phyloP scores from a whole-genome alignment of 1,284 basidiomycete species.

The Lignosus rhinocerotis region DNA sequence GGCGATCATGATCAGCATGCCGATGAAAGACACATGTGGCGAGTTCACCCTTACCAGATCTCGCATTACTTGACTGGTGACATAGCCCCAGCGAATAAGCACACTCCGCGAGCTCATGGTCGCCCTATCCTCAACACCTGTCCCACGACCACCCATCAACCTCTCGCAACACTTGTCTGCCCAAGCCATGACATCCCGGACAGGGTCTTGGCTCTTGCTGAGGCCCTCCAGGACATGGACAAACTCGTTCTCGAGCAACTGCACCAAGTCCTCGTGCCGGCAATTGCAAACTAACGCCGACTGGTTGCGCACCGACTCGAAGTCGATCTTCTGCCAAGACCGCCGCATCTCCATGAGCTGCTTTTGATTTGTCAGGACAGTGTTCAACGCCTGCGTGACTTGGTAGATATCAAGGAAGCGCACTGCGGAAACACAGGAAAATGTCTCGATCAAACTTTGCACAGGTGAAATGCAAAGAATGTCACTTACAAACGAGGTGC shows the following conservation, averaged over 20 bases:
- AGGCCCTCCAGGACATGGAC: constrained; percentile 73
- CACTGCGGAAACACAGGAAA: constrained; percentile 46
- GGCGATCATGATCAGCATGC: constrained; percentile 21
- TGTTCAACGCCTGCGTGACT: constrained; percentile 82
- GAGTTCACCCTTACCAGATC: constrained; percentile 63
- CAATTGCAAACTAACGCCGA: constrained; percentile 90
- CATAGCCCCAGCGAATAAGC: constrained; percentile 87
- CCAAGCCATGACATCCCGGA: constrained; percentile 84
- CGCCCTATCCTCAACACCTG: constrained; percentile 64
- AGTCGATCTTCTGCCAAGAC: constrained; percentile 84
- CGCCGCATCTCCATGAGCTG: constrained; percentile 83
- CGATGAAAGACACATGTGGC: neutral
- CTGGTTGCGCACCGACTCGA: constrained; percentile 87
- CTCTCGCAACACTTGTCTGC: constrained; percentile 85
- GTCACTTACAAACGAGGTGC: constrained; percentile 79
- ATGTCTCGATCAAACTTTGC: neutral
- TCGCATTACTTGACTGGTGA: constrained; percentile 87
- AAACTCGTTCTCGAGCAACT: constrained; percentile 83
- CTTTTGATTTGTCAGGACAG: constrained; percentile 82
- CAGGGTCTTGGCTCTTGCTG: constrained; percentile 75
- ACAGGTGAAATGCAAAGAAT: neutral
- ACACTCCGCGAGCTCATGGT: constrained; percentile 86
- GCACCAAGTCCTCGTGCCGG: constrained; percentile 83
- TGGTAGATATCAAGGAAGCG: constrained; percentile 89
- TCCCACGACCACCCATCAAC: constrained; percentile 69